Percentiles rank a stretch among this genome's conserved stretches.
These are phyloP conservation scores for Dujonia santamariae DNA, from an alignment of 1,139 yeast species.

Conservation along the genomic window DNA sequence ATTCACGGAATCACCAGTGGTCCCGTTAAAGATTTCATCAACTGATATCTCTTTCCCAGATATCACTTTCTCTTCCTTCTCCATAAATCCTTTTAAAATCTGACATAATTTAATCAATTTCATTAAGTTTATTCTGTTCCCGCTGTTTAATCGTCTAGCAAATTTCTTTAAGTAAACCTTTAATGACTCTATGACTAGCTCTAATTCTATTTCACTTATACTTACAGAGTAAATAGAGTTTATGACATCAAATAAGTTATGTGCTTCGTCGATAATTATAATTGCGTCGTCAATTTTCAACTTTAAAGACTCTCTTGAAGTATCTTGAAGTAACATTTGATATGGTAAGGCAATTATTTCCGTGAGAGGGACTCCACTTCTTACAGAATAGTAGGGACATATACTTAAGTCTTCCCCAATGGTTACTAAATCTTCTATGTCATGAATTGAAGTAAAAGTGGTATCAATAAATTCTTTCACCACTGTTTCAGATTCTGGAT, in stretches of 20 bases:
- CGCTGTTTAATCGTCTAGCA: slow-evolving; percentile 60
- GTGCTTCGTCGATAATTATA: slow-evolving; percentile 90
- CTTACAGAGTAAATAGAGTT: slow-evolving; percentile 65
- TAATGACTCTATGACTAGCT: slow-evolving; percentile 42
- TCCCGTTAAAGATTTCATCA: slow-evolving; percentile 51
- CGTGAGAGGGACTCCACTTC: slow-evolving; percentile 53
- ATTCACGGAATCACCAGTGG: slow-evolving; percentile 72
- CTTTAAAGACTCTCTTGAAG: slow-evolving; percentile 59
- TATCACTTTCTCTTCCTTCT: slow-evolving; percentile 20
- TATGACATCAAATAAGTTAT: slow-evolving; percentile 77
- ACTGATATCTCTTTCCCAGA: slow-evolving; percentile 56
- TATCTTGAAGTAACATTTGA: slow-evolving; percentile 67
- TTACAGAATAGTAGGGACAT: slow-evolving; percentile 82
- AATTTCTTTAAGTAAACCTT: slow-evolving; percentile 59
- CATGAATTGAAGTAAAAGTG: slow-evolving; percentile 61
- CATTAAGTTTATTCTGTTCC: slow-evolving; percentile 66
- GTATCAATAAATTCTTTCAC: slow-evolving; percentile 55
- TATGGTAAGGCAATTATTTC: slow-evolving; percentile 87
- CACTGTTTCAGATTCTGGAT: slow-evolving; percentile 24
- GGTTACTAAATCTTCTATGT: slow-evolving; percentile 74
- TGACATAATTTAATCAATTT: slow-evolving; percentile 62
- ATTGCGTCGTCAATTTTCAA: slow-evolving; percentile 62
- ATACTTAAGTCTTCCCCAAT: slow-evolving; percentile 56
- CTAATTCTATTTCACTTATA: slow-evolving; percentile 51
- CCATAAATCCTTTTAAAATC: slow-evolving; percentile 46